Percentiles rank a stretch among this genome's conserved stretches.
These are phyloP conservation scores for Arxiozyma bovina DNA, from an alignment of 1,139 yeast genomes.

Conservation along the genomic window DNA sequence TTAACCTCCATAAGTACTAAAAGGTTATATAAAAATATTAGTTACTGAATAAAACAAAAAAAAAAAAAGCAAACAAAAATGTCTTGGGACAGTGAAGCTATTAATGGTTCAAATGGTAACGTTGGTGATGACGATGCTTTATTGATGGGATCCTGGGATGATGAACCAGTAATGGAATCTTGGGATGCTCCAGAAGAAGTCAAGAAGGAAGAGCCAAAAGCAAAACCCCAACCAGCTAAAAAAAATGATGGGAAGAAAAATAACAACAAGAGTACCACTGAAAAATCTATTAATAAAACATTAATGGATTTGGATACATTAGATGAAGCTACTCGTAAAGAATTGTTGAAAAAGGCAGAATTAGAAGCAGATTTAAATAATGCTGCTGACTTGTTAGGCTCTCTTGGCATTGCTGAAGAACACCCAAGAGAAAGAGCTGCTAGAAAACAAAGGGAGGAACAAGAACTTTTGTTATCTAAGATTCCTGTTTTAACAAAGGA, in stretches of 20 bases:
- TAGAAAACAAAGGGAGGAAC: conserved; percentile 45
- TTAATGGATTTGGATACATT: conserved; percentile 50
- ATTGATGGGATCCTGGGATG: conserved; percentile 71
- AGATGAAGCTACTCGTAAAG: conserved; percentile 61
- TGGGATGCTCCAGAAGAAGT: conserved; percentile 64
- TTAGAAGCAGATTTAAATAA: conserved; percentile 77
- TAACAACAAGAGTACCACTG: conserved; percentile 28
- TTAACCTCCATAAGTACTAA: background rate
- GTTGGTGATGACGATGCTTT: conserved; percentile 37
- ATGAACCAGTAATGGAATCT: conserved; percentile 67
- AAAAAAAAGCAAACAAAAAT: conserved; percentile 9
- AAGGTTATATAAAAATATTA: no score
- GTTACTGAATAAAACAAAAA: no score
- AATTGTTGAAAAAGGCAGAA: conserved; percentile 70
- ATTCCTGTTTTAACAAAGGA: conserved; percentile 45
- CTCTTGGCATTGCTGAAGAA: conserved; percentile 62
- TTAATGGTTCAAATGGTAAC: conserved; percentile 53
- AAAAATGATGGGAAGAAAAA: conserved; percentile 35
- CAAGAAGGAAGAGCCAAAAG: conserved; percentile 27
- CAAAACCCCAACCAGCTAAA: conserved; percentile 35
- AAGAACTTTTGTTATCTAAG: conserved; percentile 31
- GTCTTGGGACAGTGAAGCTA: conserved; percentile 77
- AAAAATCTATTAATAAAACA: conserved; percentile 22
- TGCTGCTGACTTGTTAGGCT: conserved; percentile 88
- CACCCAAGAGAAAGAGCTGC: conserved; percentile 59